A percentile compares a stretch with the other conserved stretches of the same genome.
These are phyloP conservation scores for Penicillium sp. DNA, from an alignment of 2,329 filamentous ascomycete species.

Conservation along the genomic window DNA sequence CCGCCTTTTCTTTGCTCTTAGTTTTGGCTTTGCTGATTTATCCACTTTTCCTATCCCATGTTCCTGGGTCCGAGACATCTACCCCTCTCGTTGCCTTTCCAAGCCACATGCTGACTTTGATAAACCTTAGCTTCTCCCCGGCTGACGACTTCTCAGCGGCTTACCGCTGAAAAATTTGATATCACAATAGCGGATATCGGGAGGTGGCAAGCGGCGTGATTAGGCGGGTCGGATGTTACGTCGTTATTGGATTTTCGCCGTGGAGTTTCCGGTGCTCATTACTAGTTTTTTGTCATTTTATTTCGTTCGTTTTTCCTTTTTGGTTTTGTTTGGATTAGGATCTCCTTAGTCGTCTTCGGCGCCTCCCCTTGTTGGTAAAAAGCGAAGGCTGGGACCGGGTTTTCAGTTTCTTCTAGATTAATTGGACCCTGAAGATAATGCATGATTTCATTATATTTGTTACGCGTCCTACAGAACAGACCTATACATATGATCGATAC, in stretches of 20 bases:
- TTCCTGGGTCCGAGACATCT: neutral
- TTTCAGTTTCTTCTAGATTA: neutral
- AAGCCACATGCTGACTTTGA: constrained; percentile 16
- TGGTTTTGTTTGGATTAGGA: neutral
- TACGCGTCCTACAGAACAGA: neutral
- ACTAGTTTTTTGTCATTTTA: constrained; percentile 7
- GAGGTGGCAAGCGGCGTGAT: constrained; percentile 28
- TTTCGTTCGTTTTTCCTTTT: neutral
- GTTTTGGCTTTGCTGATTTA: neutral
- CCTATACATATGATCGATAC: neutral
- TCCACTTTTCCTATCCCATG: neutral
- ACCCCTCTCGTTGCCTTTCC: constrained; percentile 1
- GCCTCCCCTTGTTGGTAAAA: neutral
- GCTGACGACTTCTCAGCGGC: constrained; percentile 23
- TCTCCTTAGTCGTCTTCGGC: neutral
- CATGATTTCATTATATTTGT: neutral
- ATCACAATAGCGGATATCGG: constrained; percentile 33
- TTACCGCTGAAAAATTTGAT: constrained; percentile 32
- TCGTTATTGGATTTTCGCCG: constrained; percentile 1
- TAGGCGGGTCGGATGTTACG: neutral
- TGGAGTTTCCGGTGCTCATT: constrained; percentile 8
- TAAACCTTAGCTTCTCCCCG: constrained; percentile 25
- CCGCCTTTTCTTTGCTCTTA: neutral
- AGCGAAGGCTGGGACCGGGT: neutral
- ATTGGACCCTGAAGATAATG: neutral